Conservation (phyloP, 768 basidiomycete genomes). For the Gloeostereum incarnatum region DNA sequence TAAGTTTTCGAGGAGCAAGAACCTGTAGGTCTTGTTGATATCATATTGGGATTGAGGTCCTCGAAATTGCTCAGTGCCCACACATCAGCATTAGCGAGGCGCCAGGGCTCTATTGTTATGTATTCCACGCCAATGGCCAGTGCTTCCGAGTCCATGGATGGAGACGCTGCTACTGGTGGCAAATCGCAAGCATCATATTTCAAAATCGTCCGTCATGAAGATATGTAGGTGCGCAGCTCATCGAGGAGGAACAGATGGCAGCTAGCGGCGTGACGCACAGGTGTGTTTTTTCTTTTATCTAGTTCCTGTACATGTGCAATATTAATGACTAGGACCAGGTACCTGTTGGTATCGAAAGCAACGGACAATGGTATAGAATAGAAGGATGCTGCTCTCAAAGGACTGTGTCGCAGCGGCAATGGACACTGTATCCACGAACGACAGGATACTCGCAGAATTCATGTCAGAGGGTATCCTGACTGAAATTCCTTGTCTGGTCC, state of each 20-base stretch:
- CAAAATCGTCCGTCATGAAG: conserved; percentile 38
- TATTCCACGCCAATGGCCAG: too few relatives aligned
- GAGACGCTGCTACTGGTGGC: conserved; percentile 17
- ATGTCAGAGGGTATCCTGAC: too few relatives aligned
- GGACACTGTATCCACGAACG: too few relatives aligned
- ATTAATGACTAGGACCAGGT: conserved; percentile 14
- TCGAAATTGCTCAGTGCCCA: conserved; percentile 23
- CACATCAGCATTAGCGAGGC: conserved; percentile 16
- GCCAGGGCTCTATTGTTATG: conserved; percentile 22
- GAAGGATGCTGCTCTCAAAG: too few relatives aligned
- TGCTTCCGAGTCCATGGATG: conserved; percentile 27
- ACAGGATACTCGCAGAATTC: too few relatives aligned
- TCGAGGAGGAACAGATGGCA: conserved; percentile 35
- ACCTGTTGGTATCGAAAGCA: conserved; percentile 32
- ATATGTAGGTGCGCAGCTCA: conserved; percentile 51
- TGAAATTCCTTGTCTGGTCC: too few relatives aligned
- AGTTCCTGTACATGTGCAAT: background rate
- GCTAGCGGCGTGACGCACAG: conserved; percentile 43
- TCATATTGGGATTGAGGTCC: conserved; percentile 25
- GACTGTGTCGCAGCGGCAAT: too few relatives aligned
- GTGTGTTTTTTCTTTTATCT: conserved; percentile 19
- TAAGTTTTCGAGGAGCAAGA: too few relatives aligned
- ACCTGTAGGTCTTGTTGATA: conserved; percentile 27
- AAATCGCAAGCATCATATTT: conserved; percentile 27
- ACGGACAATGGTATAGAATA: too few relatives aligned